Base-by-base conservation (phyloP, 176 grass and related monocot species). In the Phoenix dactylifera region DNA sequence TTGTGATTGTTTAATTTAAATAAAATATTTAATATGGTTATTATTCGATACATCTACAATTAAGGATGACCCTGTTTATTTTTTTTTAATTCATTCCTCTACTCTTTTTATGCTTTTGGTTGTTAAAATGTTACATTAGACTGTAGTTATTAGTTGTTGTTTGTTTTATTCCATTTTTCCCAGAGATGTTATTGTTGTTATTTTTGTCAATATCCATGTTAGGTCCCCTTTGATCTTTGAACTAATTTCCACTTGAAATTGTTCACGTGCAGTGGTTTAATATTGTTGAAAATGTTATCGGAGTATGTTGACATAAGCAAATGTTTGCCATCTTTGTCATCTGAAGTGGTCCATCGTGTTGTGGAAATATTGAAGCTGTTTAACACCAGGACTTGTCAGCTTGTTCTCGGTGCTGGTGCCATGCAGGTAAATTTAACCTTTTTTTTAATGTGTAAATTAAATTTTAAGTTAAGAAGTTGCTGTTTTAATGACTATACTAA, bases 251-350 rank as follows among this genome's bases (percentile, higher is more conserved):
- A 28, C 28, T n/a, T 30, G 44, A 63, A 76, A 57, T 80, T 67
- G 39, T 82, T 49, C 25, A 62, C 71, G 16, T 76, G 65, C 82
- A 98, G 93, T 35, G 93, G 93, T 52, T 89, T 98, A 65, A 98
- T 98, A 81, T 66, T 98, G 68, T 69, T 98, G 73, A 98, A 98
- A 70, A 98, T 92, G 93, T 61, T 98, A 68, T 88, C 88, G 3
- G 93, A 98, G 70, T 98, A 98, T 68, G 73, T 98, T 73, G 93
- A 92, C 60, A 89, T 98, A 56, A 98, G 87, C 83, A 98, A 92
- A 83, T 92, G 57, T 72, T 92, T 98, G 73, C 93, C 88, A 67
- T 82, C 76, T 44, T 82, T 98, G 58, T 98, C 93, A 59, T 92
- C 86, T 70, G 93, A 98, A 70, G 84, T 92, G 29, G 93, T 98